These are phyloP conservation scores for Aspergillus uvarum DNA, from an alignment of 2,329 filamentous ascomycete species.

Conservation along the genomic window DNA sequence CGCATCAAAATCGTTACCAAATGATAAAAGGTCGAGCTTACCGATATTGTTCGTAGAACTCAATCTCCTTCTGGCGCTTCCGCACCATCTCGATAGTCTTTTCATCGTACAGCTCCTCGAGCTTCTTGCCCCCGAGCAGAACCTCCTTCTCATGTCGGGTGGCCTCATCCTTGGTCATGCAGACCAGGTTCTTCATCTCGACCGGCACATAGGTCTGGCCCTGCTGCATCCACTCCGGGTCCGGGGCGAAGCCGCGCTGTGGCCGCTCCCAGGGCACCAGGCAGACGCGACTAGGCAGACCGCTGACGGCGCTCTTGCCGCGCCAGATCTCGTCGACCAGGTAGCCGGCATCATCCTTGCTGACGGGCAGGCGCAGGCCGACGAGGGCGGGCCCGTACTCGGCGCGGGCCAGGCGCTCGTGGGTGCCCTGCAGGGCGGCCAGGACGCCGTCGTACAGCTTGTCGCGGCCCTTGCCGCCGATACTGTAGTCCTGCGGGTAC, in stretches of 20 bases:
- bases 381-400: constrained; percentile 55
- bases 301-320: constrained; percentile 79
- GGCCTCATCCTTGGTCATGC: constrained; percentile 92
- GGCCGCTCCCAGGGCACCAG: constrained; percentile 80
- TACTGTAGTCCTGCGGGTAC: constrained; percentile 79
- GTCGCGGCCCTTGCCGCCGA: constrained; percentile 76
- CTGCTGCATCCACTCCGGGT: constrained; percentile 58
- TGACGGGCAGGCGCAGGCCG: constrained; percentile 78
- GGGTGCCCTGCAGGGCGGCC: constrained; percentile 69
- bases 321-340: constrained; percentile 85
- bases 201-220: constrained; percentile 76
- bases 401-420: constrained; percentile 70
- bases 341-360: constrained; percentile 78
- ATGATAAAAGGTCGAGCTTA: constrained; percentile 21
- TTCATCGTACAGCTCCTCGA: constrained; percentile 72
- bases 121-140: constrained; percentile 64
- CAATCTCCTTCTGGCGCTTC: constrained; percentile 66
- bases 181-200: constrained; percentile 70
- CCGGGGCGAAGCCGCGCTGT: constrained; percentile 57
- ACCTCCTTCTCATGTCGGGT: constrained; percentile 76
- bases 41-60: constrained; percentile 52
- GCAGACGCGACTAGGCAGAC: constrained; percentile 73
- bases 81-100: constrained; percentile 68
- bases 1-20: no score
- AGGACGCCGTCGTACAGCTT: constrained; percentile 90